A percentile compares a stretch with the other conserved stretches of the same genome.
phyloP scores from a whole-genome alignment of 164 flowering plant species.

The Vitis vinifera region DNA sequence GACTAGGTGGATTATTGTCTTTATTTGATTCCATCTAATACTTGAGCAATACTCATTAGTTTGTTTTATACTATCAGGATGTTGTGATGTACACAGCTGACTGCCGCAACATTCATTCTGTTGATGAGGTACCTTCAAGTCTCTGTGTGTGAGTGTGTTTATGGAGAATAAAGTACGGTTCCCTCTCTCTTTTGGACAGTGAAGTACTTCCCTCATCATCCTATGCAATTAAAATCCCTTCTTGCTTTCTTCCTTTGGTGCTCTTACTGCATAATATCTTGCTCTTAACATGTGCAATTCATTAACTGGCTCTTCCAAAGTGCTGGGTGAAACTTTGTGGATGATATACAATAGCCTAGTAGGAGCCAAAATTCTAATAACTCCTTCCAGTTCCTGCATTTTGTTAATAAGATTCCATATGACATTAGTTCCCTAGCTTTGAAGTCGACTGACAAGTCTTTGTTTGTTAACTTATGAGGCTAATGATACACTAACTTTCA shows the following conservation, averaged over 20 bases:
- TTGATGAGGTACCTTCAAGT: slow-evolving; percentile 73
- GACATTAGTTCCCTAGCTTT: too few relatives aligned
- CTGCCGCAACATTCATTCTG: slow-evolving; percentile 81
- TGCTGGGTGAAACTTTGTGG: background rate
- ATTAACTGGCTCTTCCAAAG: too few relatives aligned
- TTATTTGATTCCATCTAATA: background rate
- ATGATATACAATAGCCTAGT: background rate
- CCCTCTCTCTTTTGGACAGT: slow-evolving; percentile 2
- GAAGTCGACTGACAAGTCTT: background rate
- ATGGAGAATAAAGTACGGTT: background rate
- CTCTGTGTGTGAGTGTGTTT: background rate
- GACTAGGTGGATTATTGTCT: background rate
- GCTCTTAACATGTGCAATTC: too few relatives aligned
- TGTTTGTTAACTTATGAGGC: background rate
- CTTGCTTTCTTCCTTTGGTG: background rate
- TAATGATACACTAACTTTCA: too few relatives aligned
- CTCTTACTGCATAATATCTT: too few relatives aligned
- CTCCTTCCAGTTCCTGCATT: background rate
- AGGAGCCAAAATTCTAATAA: background rate
- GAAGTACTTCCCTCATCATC: background rate
- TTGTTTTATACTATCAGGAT: slow-evolving; percentile 52
- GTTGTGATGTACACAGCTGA: slow-evolving; percentile 89
- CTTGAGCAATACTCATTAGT: background rate
- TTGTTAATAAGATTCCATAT: too few relatives aligned
- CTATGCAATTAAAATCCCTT: background rate